These are phyloP conservation scores for Trichoderma koningiopsis DNA, from an alignment of 2,329 filamentous ascomycete genomes.

Conservation along the genomic window DNA sequence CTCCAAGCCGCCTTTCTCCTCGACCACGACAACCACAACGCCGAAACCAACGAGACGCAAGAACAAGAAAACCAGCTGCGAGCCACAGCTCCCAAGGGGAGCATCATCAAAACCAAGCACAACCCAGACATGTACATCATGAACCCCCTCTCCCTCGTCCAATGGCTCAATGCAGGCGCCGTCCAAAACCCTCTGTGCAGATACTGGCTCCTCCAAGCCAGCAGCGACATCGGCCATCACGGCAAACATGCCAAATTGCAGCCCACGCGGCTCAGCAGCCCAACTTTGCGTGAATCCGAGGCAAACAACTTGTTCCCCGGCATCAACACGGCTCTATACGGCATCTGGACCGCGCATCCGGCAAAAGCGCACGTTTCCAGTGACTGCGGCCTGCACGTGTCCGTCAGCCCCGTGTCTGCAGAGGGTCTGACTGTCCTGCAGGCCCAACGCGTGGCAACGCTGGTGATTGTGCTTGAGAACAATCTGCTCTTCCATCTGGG, in stretches of 20 bases:
- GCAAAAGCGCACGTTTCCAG: slow-evolving; percentile 7
- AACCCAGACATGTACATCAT: slow-evolving; percentile 23
- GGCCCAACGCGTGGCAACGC: slow-evolving; percentile 76
- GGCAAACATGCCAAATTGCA: slow-evolving; percentile 7
- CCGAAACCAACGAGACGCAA: not conserved
- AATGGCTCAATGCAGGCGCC: not conserved
- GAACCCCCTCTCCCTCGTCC: not conserved
- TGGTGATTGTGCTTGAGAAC: slow-evolving; percentile 50
- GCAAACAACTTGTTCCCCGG: slow-evolving; percentile 13
- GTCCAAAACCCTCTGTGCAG: slow-evolving; percentile 7
- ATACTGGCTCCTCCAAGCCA: slow-evolving; percentile 26
- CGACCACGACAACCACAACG: not conserved
- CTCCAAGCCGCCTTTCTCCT: slow-evolving; percentile 25
- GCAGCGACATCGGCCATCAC: not conserved
- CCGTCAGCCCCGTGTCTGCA: slow-evolving; percentile 23
- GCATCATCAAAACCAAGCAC: slow-evolving; percentile 20
- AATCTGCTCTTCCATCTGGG: slow-evolving; percentile 26
- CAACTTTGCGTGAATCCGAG: slow-evolving; percentile 27
- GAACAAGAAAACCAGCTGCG: not conserved
- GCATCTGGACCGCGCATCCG: not conserved
- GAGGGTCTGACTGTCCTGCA: slow-evolving; percentile 59
- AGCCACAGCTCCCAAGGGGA: not conserved
- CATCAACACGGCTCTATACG: slow-evolving; percentile 22
- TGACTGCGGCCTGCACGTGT: slow-evolving; percentile 28
- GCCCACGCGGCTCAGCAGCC: slow-evolving; percentile 26